Evolutionary conservation across 169 alveolate species (phyloP).

Genomic region (Cryptosporidium tyzzeri): DNA sequence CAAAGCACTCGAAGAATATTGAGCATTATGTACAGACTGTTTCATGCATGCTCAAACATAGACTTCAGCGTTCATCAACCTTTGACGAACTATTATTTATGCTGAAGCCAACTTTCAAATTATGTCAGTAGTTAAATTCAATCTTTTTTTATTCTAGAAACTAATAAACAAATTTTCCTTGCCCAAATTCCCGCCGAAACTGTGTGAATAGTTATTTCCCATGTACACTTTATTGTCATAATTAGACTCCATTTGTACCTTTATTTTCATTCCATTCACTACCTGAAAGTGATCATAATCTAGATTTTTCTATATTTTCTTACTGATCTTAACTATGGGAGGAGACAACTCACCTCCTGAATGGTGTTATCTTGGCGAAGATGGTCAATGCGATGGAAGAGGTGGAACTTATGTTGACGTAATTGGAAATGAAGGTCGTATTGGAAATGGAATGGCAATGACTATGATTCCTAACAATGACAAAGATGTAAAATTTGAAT

Average conservation of each 20-base stretch:
- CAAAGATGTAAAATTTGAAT: not conserved
- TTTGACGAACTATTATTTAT: constrained; percentile 30
- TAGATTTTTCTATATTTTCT: not conserved
- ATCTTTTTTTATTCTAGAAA: not conserved
- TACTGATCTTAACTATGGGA: constrained; percentile 13
- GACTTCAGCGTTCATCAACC: constrained; percentile 12
- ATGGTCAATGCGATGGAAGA: constrained; percentile 19
- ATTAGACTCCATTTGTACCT: not conserved
- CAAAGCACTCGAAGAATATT: constrained; percentile 9
- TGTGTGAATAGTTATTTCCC: constrained; percentile 2
- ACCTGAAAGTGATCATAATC: not conserved
- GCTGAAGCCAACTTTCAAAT: constrained; percentile 8
- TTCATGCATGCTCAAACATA: constrained; percentile 36
- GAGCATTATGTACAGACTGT: constrained; percentile 26
- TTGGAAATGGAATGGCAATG: constrained; percentile 66
- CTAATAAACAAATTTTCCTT: not conserved
- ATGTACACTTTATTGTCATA: not conserved
- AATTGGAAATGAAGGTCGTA: constrained; percentile 9
- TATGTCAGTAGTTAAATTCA: not conserved
- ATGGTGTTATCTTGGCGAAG: constrained; percentile 34
- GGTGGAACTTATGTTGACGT: constrained; percentile 44
- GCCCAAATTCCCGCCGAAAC: constrained; percentile 1
- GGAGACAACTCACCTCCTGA: constrained; percentile 14
- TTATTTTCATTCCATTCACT: not conserved
- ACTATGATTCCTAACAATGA: constrained; percentile 32